Base-by-base conservation (phyloP, 1,284 basidiomycete genomes). In the Trametes sp. region DNA sequence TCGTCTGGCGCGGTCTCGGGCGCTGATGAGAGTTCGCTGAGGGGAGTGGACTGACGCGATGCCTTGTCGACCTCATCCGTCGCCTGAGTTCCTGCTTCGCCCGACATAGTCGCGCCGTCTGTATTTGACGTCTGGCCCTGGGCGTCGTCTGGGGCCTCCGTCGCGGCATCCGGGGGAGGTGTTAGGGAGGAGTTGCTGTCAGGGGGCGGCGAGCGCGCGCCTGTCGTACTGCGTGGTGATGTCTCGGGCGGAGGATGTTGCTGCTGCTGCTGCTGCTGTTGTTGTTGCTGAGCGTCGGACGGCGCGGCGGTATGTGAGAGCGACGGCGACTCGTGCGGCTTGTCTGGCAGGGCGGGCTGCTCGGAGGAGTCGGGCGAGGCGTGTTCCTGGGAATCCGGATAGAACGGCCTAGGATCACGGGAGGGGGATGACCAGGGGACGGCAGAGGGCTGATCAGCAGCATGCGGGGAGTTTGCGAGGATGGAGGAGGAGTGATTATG, bases 1-100 rank as follows among this genome's bases (percentile, higher is more conserved):
- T 67, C 65, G 66, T 67, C 66, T 53, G 66, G 66, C n/a, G 63
- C 66, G 42, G 66, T 65, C 57, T 86, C 86, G 51, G 84, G 82
- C 0, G 85, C 81, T 8, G 87, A 85, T 6, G 88, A 88, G 35
- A 90, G 83, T 65, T 90, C 88, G 67, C 87, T 89, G 71, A 90
- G 83, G 4, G 88, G 88, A 0, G 89, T 88, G 38, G 86, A 85
- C 62, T 80, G 79, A 33, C 83, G 77, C 53, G 85, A 87, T 31
- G 72, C 73, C 49, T 74, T 74, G 60, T 76, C 78, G 24, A 73
- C 66, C 38, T 70, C 70, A 19, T 73, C 72, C 24, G 62, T 49
- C 19, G 62, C 38, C 55, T 67, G 60, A 6, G 57, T 31, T 21
- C 23, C 52, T 1, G 61, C 19, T 55, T 59, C 56, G 24, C 59